Evolutionary conservation across 2,329 filamentous ascomycete species (phyloP), one percentile per base, ranked within the genome.

Genomic region (Aspergillus eucalypticola): DNA sequence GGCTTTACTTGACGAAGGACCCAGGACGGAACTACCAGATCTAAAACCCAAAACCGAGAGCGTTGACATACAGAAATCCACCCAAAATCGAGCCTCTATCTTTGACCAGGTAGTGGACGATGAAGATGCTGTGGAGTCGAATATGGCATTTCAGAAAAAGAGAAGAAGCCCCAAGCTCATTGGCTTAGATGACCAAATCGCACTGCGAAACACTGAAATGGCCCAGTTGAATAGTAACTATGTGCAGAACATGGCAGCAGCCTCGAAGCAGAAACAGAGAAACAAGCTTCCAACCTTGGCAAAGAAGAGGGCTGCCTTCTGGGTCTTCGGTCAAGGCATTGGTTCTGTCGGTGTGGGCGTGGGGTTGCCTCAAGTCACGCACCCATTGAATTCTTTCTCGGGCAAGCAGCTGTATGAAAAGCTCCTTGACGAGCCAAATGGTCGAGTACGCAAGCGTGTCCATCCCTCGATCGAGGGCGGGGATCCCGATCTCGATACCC

Each of bases 251-350:
- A 92, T 91, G 85, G 76, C 73, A 1, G 73, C 75, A 11, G 81
- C 79, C 8, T 67, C 68, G 6, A 76, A 73, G 29, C 69, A 76
- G 19, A 87, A 84, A 64, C 65, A 75, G 5, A 68, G 76, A 5
- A 75, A 79, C 35, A 79, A 76, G 51, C 67, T 76, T 13, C 64
- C 73, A 11, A 71, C 73, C 0, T 76, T 82, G 44, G 85, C 86
- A 2, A 89, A 85, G 73, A 85, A 83, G 68, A 89, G 88, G 60
- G 88, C 87, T 0, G 80, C 81, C 10, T 81, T 83, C 66, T 89
- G 84, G 79, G 81, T 90, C 3, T 81, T 84, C 60, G 84, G 83
- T 5, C 70, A 76, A 51, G 86, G 86, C 6, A 76, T 88, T 49
- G 84, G 83, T 44, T 79, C 79, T 44, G 78, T 87, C 7, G 84